Evolutionary conservation across 202 grass and related monocot species (phyloP), one percentile per base, ranked within the genome.

Genomic region (Tripidium arundinaceum): DNA sequence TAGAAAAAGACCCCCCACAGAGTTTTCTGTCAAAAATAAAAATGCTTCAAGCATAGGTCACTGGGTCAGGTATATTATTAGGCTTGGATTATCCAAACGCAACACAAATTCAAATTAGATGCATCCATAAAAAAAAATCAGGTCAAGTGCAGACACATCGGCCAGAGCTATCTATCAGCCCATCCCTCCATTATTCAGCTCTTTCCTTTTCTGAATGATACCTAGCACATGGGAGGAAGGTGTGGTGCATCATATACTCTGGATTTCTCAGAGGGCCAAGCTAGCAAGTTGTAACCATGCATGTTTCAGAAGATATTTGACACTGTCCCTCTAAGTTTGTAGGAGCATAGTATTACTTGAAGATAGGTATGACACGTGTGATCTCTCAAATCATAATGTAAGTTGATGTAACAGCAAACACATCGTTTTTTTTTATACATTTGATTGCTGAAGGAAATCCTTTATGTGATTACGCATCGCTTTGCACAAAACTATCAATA

Each of bases 141-240:
- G 12, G 19, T 26, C n/a, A 58, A 47, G 19, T 21, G 61, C 37
- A 81, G n/a, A 45, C 77, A 67, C 74, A 68, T 75, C 14, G 55
- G 27, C 6, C 6, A 73, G n/a, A 67, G 68, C 46, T 24, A 65
- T 31, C 76, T 40, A 28, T 57, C 22, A 39, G 39, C 14, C n/a
- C 43, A 62, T 61, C 67, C 69, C 39, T 40, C 49, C 6, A 54
- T 28, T 25, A 54, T 64, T 50, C 74, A 65, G 70, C 15, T 57
- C 11, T 29, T 18, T 25, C 60, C 18, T 70, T 83, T 83, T 38
- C 18, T 19, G 70, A 55, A 83, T 75, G 61, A 42, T 29, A 65
- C 62, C 57, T 25, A 65, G 58, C 31, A 54, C 42, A 74, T 39
- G 60, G 36, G 15, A 21, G 18, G 65, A 66, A 18, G 16, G 0